Evolutionary conservation across 2,329 filamentous ascomycete species (phyloP), one percentile per base, ranked within the genome.

Genomic region (Exserohilum rostratum): DNA sequence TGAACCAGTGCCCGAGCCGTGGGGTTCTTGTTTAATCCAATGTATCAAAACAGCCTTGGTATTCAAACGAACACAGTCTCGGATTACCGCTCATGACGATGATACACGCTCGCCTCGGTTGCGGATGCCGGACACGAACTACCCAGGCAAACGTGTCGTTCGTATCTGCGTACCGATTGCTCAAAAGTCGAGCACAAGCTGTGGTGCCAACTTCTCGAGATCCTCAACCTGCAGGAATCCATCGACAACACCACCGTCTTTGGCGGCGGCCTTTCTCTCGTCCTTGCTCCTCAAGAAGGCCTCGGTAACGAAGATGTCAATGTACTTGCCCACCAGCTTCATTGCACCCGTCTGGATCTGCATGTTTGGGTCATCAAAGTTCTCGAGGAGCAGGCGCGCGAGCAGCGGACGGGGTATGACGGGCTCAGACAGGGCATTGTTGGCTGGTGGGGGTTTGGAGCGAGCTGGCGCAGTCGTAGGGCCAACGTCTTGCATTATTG

Each of bases 301-400:
- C 78, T 98, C 93, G 58, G 90, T 83, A 48, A 96, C 89, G 77
- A 97, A 98, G 0, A 93, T 85, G 75, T 97, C 91, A 75, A 97
- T 83, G 72, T 98, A 98, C 77, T 89, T 91, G 12, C 87, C 89
- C 54, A 93, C 84, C 1, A 92, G 85, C 6, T 79, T 82, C 71
- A 93, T 90, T 3, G 64, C 71, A 30, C 72, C 73, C 40, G 70
- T 69, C 50, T 71, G 66, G 50, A 75, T 76, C 43, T 72, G 66
- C 30, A 65, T 73, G 12, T 71, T 64, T 11, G 64, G 50, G 25
- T 88, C 78, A 40, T 80, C 81, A 69, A 97, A 96, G 71, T 90
- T 86, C 65, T 93, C 86, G 71, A 96, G 88, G 30, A 97, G 79
- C 3, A 97, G 78, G 31, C 87, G 84, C 9, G 90, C 89, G 35